Evolutionary conservation across 169 alveolate genomes (phyloP).

Genomic region (Perkinsus olseni): DNA sequence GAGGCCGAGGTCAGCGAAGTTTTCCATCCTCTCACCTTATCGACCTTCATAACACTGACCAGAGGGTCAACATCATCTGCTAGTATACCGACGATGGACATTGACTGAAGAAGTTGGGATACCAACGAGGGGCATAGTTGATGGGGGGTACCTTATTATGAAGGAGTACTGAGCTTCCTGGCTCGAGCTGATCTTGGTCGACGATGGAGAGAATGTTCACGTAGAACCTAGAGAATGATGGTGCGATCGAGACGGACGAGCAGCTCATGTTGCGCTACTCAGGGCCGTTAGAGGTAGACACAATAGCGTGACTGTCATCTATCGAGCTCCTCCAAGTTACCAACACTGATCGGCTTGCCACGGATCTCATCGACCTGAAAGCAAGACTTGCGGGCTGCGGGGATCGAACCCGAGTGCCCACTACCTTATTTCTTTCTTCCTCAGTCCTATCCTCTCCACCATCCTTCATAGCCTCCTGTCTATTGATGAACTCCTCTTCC

Average conservation of each 20-base stretch:
- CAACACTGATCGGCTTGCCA: slow-evolving; percentile 96
- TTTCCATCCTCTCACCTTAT: slow-evolving; percentile 6
- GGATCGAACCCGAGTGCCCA: slow-evolving; percentile 13
- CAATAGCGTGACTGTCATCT: slow-evolving; percentile 97
- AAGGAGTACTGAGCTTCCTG: slow-evolving; percentile 93
- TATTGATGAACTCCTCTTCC: slow-evolving; percentile 86
- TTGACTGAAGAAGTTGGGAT: slow-evolving; percentile 35
- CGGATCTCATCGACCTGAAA: slow-evolving; percentile 85
- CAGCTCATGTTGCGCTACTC: slow-evolving; percentile 56
- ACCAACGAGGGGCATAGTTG: not conserved
- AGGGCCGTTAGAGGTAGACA: slow-evolving; percentile 93
- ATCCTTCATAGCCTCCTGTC: slow-evolving; percentile 63
- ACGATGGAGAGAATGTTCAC: slow-evolving; percentile 94
- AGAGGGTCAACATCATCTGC: slow-evolving; percentile 96
- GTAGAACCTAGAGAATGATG: slow-evolving; percentile 40
- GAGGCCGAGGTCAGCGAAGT: not conserved
- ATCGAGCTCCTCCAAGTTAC: slow-evolving; percentile 94
- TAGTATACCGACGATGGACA: slow-evolving; percentile 93
- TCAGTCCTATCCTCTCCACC: slow-evolving; percentile 69
- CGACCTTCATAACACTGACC: slow-evolving; percentile 88
- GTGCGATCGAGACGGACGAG: not conserved
- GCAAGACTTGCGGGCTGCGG: not conserved
- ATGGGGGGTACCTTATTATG: slow-evolving; percentile 67
- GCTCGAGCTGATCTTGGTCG: slow-evolving; percentile 94
- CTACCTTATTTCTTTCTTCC: slow-evolving; percentile 65